Base-by-base conservation (phyloP, 2,329 filamentous ascomycete species). In the Diaporthe sp. region DNA sequence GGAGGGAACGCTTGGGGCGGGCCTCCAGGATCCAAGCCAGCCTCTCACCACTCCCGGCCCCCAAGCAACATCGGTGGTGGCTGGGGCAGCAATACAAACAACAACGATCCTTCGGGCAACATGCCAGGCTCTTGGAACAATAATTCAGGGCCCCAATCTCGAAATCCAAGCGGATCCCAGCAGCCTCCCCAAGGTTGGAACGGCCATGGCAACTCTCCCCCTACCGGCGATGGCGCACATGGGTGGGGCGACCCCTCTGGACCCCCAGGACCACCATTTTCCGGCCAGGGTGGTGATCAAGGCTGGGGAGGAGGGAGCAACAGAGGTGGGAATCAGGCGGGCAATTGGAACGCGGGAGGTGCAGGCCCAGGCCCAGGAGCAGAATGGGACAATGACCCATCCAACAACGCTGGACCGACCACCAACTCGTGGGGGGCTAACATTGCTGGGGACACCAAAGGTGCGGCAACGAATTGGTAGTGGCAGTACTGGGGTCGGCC, bases 381-480 rank as follows among this genome's bases (percentile, higher is more conserved):
- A 9, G 50, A 37, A 19, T 70, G 63, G 51, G 32, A 65, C 53
- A 58, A 71, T 35, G 61, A 68, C 35, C 58, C 71, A 22, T 70
- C 66, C 13, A 70, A 70, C 35, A 69, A 75, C n/a, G 71, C 66
- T 19, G 73, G 58, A 27, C 58, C 70, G 10, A 70, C 65, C 13
- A 37, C 19, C 25, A n/a, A 10, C 27, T 32, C 65, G 0, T 73
- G 73, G 71, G 39, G 50, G 12, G 10, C 27, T 1, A 47, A 66
- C 30, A 10, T 53, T 17, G 73, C 71, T 10, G 63, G 69, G 3
- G 47, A 75, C 65, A 75, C 73, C 35, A 53, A 55, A 53, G 73
- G 71, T 13, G 55, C 68, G 39, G 58, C 65, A 19, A 42, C 17
- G 12, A 61, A 70, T 59, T 75, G 73, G 73, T 75, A 75, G 73